These are phyloP conservation scores for Sclerotinia borealis DNA, from an alignment of 2,329 filamentous ascomycete genomes.

Conservation along the genomic window DNA sequence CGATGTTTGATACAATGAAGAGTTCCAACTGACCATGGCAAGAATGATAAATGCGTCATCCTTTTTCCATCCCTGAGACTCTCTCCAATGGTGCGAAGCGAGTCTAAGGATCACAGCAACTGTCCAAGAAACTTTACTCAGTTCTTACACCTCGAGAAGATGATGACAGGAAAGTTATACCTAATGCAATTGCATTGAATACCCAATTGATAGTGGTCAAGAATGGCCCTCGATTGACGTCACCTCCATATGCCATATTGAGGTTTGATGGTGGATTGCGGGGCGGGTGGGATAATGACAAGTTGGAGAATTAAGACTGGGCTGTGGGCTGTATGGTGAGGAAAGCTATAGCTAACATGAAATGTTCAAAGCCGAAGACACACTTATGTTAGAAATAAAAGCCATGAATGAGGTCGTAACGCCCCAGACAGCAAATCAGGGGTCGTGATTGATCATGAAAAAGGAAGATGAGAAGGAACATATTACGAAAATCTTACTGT, in stretches of 20 bases:
- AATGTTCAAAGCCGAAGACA: no score
- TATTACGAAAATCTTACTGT: no score
- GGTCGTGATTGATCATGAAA: no score
- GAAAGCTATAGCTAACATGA: no score
- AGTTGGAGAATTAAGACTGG: no score
- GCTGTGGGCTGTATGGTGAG: no score
- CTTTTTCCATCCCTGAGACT: not conserved
- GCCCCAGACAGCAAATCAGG: no score
- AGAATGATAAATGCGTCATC: conserved; percentile 3
- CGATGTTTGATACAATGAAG: not conserved
- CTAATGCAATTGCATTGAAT: conserved; percentile 3
- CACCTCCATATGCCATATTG: conserved; percentile 3
- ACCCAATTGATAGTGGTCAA: conserved; percentile 1
- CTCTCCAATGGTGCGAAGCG: not conserved
- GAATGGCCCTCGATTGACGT: conserved; percentile 5
- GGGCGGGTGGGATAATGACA: no score
- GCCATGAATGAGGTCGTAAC: no score
- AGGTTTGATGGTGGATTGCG: not conserved
- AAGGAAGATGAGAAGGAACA: no score
- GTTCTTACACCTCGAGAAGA: not conserved
- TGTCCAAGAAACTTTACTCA: not conserved
- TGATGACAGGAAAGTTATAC: not conserved
- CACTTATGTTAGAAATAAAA: no score
- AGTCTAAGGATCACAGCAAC: conserved; percentile 1
- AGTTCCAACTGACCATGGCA: not conserved